Base-by-base conservation (phyloP, 2,329 filamentous ascomycete genomes). In the Alternaria triticimaculans region DNA sequence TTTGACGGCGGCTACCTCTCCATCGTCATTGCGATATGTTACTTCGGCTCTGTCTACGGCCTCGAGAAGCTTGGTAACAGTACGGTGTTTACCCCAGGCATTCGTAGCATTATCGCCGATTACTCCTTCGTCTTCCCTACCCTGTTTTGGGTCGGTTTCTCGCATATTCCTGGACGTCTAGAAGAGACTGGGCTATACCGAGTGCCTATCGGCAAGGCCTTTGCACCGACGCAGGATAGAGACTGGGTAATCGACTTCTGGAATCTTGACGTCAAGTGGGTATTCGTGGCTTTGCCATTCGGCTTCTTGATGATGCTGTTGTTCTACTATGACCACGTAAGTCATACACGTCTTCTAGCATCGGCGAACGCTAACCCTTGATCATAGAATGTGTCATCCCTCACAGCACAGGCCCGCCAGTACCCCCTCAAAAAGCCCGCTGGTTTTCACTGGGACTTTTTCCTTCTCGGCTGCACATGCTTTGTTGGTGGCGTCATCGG, bases 371-470 rank as follows among this genome's bases (percentile, higher is more conserved):
- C 55, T 65, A 15, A 65, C 18, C 5, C 5, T 18, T 20, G 18
- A 8, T 10, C 2, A 6, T 21, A 81, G 81, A 84, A 84, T 43
- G 84, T 87, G 53, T 85, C 82, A 65, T 86, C 83, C 26, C 80
- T 87, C 23, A 85, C 82, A 1, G 84, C 85, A 0, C 85, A 87
- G 74, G 84, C 84, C 6, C 81, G 82, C 25, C 80, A 84, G 21
- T 87, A 83, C 60, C 85, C 85, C 2, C 78, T 87, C 28, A 84
- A 82, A 65, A 87, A 87, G 63, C 85, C 86, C 1, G 84, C 83
- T 5, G 85, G 85, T 2, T 87, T 87, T 66, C 84, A 87, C 70
- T 87, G 85, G 85, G 85, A 87, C 72, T 86, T 87, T 72, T 87
- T 87, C 73, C 80, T 87, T 0, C 81, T 87, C 2, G 85, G 85